Evolutionary conservation across 139 green algal genomes (phyloP), one percentile per base, ranked within the genome.

Genomic region (Coelastrella sp.): DNA sequence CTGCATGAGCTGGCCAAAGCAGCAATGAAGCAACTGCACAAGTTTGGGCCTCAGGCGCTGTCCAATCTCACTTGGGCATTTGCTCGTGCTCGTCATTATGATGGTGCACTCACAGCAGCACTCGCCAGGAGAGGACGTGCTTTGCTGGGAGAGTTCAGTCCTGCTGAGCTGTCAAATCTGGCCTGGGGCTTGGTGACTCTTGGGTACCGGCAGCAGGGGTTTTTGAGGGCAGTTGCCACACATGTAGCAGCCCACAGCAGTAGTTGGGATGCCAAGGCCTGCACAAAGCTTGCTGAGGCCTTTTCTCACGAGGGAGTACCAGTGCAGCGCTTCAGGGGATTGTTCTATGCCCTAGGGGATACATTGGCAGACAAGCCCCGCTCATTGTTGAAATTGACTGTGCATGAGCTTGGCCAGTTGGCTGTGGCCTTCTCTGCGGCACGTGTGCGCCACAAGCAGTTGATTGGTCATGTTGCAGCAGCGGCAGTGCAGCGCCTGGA

Each of bases 21-120:
- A 35, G 80, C 68, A 25, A 34, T 45, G 38, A 71, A 32, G 21
- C 9, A 35, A 9, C 30, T 79, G 8, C 25, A 21, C 19, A 48
- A 50, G 30, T 60, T 86, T 34, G 35, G 48, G 32, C 80, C 80
- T 23, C 87, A 91, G 77, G 85, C 89, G 38, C 35, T 90, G 15
- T 68, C 85, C 7, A 91, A 91, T 81, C 75, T 85, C 19, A 63
- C 76, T 0, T 92, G 89, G 89, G 89, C 89, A 30, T 89, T 86
- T 76, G 89, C 87, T 41, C 64, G 35, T 11, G 35, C 51, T 5
- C 68, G 80, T 4, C 67, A 78, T 15, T 86, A 86, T 37, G 57
- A 86, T 57, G 68, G 67, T 11, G 35, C 67, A 35, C 23, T 86
- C 7, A 57, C 74, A 21, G 50, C 66, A 17, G 80, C 66, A 13